Evolutionary conservation across 2,329 filamentous ascomycete species (phyloP).

Genomic region (Rhinocladiella similis): DNA sequence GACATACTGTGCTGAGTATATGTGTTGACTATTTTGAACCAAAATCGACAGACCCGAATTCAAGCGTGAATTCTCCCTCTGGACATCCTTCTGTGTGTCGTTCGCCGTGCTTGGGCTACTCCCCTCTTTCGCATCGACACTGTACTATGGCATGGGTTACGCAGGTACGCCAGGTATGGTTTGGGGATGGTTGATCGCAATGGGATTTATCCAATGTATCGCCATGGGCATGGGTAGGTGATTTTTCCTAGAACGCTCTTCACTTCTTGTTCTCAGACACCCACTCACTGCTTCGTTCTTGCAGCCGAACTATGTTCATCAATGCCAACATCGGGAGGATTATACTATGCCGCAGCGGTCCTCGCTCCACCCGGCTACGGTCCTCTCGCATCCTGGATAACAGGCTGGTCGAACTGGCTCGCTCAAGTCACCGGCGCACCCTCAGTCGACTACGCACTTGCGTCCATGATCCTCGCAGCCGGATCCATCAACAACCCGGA

Average conservation of each 20-base stretch:
- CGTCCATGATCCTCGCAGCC: conserved; percentile 71
- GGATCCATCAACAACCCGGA: conserved; percentile 66
- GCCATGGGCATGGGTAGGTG: conserved; percentile 58
- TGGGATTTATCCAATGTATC: conserved; percentile 70
- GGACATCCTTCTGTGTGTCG: conserved; percentile 72
- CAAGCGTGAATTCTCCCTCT: conserved; percentile 70
- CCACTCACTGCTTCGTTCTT: conserved; percentile 34
- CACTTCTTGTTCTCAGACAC: neutral
- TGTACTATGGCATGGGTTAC: conserved; percentile 69
- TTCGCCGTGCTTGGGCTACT: conserved; percentile 72
- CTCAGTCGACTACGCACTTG: conserved; percentile 65
- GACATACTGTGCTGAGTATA: too few species aligned
- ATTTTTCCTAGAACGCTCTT: neutral
- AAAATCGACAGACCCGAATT: conserved; percentile 56
- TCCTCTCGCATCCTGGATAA: conserved; percentile 67
- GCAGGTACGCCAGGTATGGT: conserved; percentile 63
- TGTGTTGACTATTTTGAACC: too few species aligned
- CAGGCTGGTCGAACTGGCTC: conserved; percentile 71
- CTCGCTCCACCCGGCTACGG: conserved; percentile 67
- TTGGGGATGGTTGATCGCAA: conserved; percentile 74
- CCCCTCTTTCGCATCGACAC: conserved; percentile 69
- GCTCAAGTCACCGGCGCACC: conserved; percentile 66
- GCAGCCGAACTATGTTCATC: conserved; percentile 68
- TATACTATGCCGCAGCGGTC: conserved; percentile 74
- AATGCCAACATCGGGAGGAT: conserved; percentile 70